These are phyloP conservation scores for Starmerella floris DNA, from an alignment of 805 yeast species.

Conservation along the genomic window DNA sequence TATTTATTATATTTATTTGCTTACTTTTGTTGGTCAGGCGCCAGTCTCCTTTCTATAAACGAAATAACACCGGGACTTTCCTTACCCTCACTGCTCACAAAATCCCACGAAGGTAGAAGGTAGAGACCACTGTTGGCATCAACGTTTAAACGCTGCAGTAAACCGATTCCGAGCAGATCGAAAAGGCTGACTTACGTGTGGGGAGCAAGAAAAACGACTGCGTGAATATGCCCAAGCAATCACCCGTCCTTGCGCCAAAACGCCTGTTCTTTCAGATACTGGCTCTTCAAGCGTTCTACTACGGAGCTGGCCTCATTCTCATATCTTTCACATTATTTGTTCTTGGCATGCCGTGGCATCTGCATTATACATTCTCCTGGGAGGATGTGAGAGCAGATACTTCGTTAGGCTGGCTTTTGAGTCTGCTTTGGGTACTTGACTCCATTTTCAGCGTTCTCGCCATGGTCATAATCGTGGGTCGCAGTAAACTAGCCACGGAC, in stretches of 20 bases:
- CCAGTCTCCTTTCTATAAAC: no score
- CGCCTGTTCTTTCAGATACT: constrained; percentile 59
- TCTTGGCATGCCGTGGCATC: constrained; percentile 54
- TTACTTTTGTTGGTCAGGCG: no score
- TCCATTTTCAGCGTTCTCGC: constrained; percentile 71
- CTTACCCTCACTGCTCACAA: no score
- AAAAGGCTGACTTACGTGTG: no score
- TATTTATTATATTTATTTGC: no score
- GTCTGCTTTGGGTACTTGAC: constrained; percentile 68
- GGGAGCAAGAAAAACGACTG: no score
- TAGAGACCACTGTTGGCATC: no score
- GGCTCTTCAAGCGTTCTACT: constrained; percentile 65
- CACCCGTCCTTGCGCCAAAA: constrained; percentile 42
- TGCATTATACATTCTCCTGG: constrained; percentile 75
- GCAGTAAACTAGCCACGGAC: constrained; percentile 91
- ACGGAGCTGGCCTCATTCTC: constrained; percentile 52
- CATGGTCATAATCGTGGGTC: constrained; percentile 75
- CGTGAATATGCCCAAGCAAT: constrained; percentile 21
- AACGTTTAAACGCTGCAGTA: no score
- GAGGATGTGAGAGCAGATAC: constrained; percentile 56
- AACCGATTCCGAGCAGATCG: no score
- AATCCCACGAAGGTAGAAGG: no score
- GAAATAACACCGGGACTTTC: no score
- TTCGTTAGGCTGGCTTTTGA: constrained; percentile 65
- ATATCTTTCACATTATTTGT: constrained; percentile 54